Base-by-base conservation (phyloP, 169 alveolate genomes). In the Cryptosporidium xiaoi region DNA sequence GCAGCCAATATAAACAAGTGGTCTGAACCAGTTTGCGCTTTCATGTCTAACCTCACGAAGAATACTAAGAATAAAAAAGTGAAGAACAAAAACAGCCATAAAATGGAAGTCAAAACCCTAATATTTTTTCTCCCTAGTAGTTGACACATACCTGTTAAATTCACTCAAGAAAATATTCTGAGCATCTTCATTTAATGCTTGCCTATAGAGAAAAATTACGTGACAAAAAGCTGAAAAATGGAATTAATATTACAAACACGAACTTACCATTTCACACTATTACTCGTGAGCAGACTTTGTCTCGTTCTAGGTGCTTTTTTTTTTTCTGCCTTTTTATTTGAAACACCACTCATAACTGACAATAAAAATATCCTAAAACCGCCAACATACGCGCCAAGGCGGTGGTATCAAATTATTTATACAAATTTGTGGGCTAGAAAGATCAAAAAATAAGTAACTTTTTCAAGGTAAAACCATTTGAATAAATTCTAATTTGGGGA, bases 371-470 rank as follows among this genome's bases (percentile, higher is more conserved):
- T 53, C 20, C 20, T 53, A 16, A 13, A 20, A 53, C 64, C 64
- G 64, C 64, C 64, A 53, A 53, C 29, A 53, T n/a, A n/a, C 33
- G 64, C 64, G 68, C 29, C 3, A 46, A 1, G 16, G 51, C 18
- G 66, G 83, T 66, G 83, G 83, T 69, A 69, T 69, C 55, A 53
- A 53, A 16, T 53, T 53, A 53, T 53, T 20, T 34, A 29, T 40
- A 46, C 44, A 51, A 69, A 51, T n/a, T 56, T 69, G 83, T 69
- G 83, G 83, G 83, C 53, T 69, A 33, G 56, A 69, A 53, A 53
- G 83, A 69, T 69, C 83, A 69, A 66, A 64, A 69, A 69, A 69
- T 69, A 69, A 69, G 83, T 69, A 69, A 69, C 83, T 69, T 53
- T 51, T 66, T 3, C 24, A 65, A 18, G 27, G 40, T 24, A 62